Conservation (phyloP, 2,329 filamentous ascomycete genomes). For the Spiromastix sp. region DNA sequence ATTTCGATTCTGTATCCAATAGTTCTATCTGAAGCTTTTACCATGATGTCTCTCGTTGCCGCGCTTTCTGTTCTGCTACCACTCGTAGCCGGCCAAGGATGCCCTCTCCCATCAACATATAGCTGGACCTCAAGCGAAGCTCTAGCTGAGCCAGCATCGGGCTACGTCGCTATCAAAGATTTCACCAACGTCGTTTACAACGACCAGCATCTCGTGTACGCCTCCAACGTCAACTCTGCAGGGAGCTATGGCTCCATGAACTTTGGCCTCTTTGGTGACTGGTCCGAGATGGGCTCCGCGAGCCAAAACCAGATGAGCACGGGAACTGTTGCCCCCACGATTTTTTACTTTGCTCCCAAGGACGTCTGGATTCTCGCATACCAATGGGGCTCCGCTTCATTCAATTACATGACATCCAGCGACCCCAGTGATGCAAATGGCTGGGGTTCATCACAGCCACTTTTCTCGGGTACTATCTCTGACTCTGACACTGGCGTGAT, state of each 20-base stretch:
- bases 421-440: conserved; percentile 48
- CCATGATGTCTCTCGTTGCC: no score
- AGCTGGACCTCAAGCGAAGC: conserved; percentile 43
- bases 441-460: conserved; percentile 44
- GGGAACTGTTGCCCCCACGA: conserved; percentile 46
- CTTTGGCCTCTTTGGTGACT: conserved; percentile 47
- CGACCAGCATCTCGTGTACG: conserved; percentile 52
- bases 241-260: conserved; percentile 47
- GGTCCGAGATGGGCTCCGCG: conserved; percentile 40
- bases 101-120: conserved; percentile 46
- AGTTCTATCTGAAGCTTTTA: no score
- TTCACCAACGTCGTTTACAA: conserved; percentile 49
- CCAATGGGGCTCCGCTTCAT: conserved; percentile 52
- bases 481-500: conserved; percentile 45
- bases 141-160: conserved; percentile 43
- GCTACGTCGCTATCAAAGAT: conserved; percentile 52
- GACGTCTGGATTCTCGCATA: conserved; percentile 55
- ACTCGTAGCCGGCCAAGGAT: no score
- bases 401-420: conserved; percentile 50
- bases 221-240: conserved; percentile 35
- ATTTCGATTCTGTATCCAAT: no score
- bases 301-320: conserved; percentile 42
- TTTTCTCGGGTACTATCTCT: conserved; percentile 46
- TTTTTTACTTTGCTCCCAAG: conserved; percentile 55
- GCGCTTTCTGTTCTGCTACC: no score